Evolutionary conservation across 179 eudicot species (phyloP), one percentile per base, ranked within the genome.

Genomic region (Carnegiea gigantea): DNA sequence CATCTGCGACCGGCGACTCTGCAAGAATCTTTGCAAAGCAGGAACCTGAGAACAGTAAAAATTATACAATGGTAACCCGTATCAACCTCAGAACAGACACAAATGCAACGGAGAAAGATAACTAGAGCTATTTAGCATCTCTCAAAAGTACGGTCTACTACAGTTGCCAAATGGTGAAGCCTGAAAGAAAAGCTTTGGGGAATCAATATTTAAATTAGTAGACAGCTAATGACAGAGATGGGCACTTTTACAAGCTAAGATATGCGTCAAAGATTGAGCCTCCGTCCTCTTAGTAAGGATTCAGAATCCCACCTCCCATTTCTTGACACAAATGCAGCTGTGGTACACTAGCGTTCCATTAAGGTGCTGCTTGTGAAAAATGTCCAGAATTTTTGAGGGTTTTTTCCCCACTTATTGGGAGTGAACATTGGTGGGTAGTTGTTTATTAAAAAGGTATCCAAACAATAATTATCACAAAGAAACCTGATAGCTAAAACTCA

Each of bases 1-100:
- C 86, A 95, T 83, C 81, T 93, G 95, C 53, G 98, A 87, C 72
- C 94, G 90, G 6, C 95, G 91, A 80, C 87, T 92, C 79, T 90
- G 97, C 91, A 95, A 89, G 86, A 93, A 95, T 80, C 98, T 89
- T 85, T 94, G 99, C 77, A 95, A 83, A 49, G 99, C 97, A 18
- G 99, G 99, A 78, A 95, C 95, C 99, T 95, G 89, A 80, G 70
- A 80, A 75, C 38, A 6, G 59, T 33, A 76, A 49, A 73, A 46
- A 18, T 53, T 21, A 28, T 28, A 18, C 51, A 43, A 73, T 7
- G 18, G 54, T 75, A 75, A 79, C n/a, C 21, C 72, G 28, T 40
- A 51, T 40, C 53, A 79, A 46, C 28, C 57, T 51, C 57, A 51
- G 57, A 51, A 51, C 13, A 51, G 57, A 51, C 43, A 51, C 57